These are phyloP conservation scores for Paecilomyces formosus DNA, from an alignment of 2,329 filamentous ascomycete genomes.

Conservation along the genomic window DNA sequence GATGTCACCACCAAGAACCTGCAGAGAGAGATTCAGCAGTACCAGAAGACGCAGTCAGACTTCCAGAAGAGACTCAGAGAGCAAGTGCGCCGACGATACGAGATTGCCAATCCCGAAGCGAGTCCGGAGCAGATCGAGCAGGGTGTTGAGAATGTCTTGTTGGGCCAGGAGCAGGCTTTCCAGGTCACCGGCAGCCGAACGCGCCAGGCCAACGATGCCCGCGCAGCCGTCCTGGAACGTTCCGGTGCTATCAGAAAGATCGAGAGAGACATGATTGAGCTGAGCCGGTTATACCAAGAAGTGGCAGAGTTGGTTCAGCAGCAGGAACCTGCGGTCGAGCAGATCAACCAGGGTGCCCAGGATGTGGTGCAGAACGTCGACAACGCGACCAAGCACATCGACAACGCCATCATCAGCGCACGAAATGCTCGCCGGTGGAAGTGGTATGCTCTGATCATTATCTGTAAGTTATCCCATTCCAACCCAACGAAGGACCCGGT, in stretches of 20 bases:
- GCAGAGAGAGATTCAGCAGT: constrained; percentile 72
- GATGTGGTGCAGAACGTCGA: constrained; percentile 77
- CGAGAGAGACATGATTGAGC: constrained; percentile 78
- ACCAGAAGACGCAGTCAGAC: constrained; percentile 70
- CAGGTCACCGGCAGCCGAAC: constrained; percentile 43
- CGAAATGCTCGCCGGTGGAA: constrained; percentile 81
- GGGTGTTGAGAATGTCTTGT: constrained; percentile 62
- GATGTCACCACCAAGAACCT: constrained; percentile 71
- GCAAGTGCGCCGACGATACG: constrained; percentile 82
- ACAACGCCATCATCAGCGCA: constrained; percentile 73
- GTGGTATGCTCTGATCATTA: constrained; percentile 86
- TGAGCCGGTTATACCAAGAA: constrained; percentile 81
- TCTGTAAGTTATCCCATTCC: constrained; percentile 34
- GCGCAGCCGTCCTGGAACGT: constrained; percentile 69
- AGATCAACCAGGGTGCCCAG: constrained; percentile 81
- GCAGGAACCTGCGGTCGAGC: constrained; percentile 71
- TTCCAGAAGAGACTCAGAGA: constrained; percentile 75
- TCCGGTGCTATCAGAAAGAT: constrained; percentile 88
- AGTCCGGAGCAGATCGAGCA: constrained; percentile 68
- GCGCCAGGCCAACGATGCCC: constrained; percentile 71
- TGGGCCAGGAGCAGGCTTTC: constrained; percentile 69
- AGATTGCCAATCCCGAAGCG: constrained; percentile 78
- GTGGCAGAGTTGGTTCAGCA: constrained; percentile 79
- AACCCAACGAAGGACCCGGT: background rate
- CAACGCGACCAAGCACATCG: constrained; percentile 78